A percentile compares a stretch with the other conserved stretches of the same genome.
Conservation (phyloP, 2,329 filamentous ascomycete species). For the Penicillium sp. region DNA sequence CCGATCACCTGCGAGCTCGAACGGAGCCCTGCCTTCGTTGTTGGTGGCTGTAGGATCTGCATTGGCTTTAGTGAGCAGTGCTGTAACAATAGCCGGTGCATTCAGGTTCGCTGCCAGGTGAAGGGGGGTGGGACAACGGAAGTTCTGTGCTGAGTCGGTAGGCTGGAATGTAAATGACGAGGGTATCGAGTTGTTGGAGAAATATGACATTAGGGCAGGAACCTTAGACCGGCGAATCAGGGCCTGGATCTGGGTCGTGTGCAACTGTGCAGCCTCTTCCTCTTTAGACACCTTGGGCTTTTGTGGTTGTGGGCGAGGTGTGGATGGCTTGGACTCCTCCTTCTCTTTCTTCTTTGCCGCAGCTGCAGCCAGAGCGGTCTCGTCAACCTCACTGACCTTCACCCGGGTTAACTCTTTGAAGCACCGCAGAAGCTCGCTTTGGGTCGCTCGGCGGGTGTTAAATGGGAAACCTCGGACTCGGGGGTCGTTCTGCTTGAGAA, state of each 20-base stretch:
- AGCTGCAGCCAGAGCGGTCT: slow-evolving; percentile 59
- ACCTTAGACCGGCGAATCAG: slow-evolving; percentile 87
- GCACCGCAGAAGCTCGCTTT: slow-evolving; percentile 88
- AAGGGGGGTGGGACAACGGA: slow-evolving; percentile 78
- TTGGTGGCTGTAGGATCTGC: slow-evolving; percentile 72
- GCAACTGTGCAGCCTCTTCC: slow-evolving; percentile 76
- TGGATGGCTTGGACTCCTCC: slow-evolving; percentile 33
- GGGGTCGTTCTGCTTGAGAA: slow-evolving; percentile 74
- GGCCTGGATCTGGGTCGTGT: slow-evolving; percentile 85
- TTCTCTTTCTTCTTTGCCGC: slow-evolving; percentile 52
- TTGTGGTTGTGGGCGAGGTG: slow-evolving; percentile 32
- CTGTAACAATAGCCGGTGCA: slow-evolving; percentile 70
- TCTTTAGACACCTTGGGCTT: slow-evolving; percentile 71
- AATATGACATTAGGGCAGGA: slow-evolving; percentile 79
- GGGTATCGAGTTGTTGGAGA: slow-evolving; percentile 70
- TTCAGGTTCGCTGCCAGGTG: slow-evolving; percentile 84
- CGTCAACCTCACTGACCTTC: slow-evolving; percentile 77
- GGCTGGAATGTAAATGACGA: slow-evolving; percentile 75
- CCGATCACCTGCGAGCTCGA: slow-evolving; percentile 83
- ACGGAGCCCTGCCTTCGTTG: slow-evolving; percentile 76
- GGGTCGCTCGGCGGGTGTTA: slow-evolving; percentile 84
- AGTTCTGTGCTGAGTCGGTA: slow-evolving; percentile 61
- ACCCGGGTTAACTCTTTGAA: slow-evolving; percentile 92
- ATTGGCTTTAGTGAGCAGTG: slow-evolving; percentile 70
- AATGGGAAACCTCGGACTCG: slow-evolving; percentile 88